Percentiles rank a stretch among this genome's conserved stretches.
Evolutionary conservation across 257 asterid genomes (phyloP).

Genomic region (Eustoma russellianum): DNA sequence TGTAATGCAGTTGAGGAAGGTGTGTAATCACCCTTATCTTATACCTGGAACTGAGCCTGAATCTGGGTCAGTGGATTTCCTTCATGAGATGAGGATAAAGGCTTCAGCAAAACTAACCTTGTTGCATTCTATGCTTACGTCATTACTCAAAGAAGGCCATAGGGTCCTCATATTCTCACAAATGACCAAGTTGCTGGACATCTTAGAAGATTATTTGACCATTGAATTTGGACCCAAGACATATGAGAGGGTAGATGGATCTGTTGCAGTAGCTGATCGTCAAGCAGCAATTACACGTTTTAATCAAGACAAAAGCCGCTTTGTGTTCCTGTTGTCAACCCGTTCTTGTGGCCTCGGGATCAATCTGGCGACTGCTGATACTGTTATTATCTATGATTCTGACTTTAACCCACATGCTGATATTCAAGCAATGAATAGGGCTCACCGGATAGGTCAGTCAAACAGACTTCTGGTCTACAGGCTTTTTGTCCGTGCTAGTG

Average conservation of each 20-base stretch:
- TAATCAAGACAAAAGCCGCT: conserved; percentile 91
- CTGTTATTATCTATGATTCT: conserved; percentile 92
- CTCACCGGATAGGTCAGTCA: conserved; percentile 96
- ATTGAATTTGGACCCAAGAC: conserved; percentile 88
- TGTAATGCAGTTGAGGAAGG: conserved; percentile 95
- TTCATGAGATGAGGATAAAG: conserved; percentile 96
- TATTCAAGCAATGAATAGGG: conserved; percentile 98
- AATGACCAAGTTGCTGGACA: conserved; percentile 95
- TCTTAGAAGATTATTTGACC: conserved; percentile 85
- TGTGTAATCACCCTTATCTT: conserved; percentile 98
- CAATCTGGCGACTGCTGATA: conserved; percentile 98
- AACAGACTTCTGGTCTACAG: conserved; percentile 89
- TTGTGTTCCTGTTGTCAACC: conserved; percentile 86
- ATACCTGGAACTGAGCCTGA: conserved; percentile 98
- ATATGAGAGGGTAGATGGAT: conserved; percentile 97
- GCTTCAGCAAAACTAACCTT: conserved; percentile 95
- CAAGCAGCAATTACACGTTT: conserved; percentile 92
- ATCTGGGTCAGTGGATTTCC: conserved; percentile 71
- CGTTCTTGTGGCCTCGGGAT: conserved; percentile 99
- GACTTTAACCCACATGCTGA: conserved; percentile 99
- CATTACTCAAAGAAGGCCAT: conserved; percentile 74
- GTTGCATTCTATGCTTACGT: conserved; percentile 89
- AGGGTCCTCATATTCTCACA: conserved; percentile 95
- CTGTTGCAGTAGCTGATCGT: conserved; percentile 80
- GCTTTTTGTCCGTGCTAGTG: conserved; percentile 98